phyloP scores from a whole-genome alignment of 305 asterid genomes.

The Solanum hybrid region DNA sequence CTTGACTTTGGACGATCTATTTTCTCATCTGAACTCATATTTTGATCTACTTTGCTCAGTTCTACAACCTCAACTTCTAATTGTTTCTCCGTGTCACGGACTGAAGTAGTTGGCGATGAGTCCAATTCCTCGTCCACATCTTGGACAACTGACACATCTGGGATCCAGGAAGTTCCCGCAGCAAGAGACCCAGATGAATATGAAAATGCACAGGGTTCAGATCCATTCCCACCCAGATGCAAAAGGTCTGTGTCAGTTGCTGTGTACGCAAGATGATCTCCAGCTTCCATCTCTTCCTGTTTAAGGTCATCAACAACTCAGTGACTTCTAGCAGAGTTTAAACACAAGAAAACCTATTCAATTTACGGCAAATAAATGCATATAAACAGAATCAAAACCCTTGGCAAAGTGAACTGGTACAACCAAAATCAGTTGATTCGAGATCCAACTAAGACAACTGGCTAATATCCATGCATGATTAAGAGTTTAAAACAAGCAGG shows the following conservation, averaged over 20 bases:
- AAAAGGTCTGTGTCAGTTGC: constrained; percentile 28
- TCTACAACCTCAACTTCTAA: no score
- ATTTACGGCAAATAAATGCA: not conserved
- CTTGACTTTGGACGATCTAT: no score
- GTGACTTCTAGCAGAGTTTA: not conserved
- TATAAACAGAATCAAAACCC: not conserved
- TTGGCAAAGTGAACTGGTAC: not conserved
- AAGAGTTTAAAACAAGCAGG: not conserved
- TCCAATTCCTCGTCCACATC: constrained; percentile 16
- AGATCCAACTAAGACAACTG: not conserved
- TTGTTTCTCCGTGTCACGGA: not conserved
- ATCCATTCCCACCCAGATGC: constrained; percentile 23
- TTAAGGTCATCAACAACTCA: not conserved
- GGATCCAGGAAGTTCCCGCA: constrained; percentile 18
- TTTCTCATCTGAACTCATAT: no score
- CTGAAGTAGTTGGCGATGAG: constrained; percentile 28
- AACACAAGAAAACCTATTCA: not conserved
- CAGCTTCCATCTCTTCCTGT: constrained; percentile 44
- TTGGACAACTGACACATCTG: constrained; percentile 15
- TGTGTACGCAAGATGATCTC: constrained; percentile 20
- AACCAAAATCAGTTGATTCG: not conserved
- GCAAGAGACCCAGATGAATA: constrained; percentile 28
- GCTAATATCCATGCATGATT: not conserved
- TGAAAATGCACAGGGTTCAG: constrained; percentile 30
- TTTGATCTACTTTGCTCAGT: no score